Evolutionary conservation across 148 eudicot species (phyloP).

Genomic region (Diospyros kaki): DNA sequence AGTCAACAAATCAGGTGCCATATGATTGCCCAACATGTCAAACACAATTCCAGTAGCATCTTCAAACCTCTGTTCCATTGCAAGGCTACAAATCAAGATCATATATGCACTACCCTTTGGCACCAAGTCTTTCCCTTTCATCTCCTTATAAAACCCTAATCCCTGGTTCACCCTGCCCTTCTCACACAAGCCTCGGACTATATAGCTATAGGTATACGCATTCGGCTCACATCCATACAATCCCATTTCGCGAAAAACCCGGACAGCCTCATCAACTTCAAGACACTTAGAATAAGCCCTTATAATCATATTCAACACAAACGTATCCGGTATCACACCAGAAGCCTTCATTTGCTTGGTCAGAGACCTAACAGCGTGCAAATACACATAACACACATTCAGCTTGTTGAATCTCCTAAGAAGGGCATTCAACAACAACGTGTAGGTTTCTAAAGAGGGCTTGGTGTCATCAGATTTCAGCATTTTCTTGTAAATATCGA

Average conservation of each 20-base stretch:
- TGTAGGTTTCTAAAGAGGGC: slow-evolving; percentile 66
- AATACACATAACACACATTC: slow-evolving; percentile 66
- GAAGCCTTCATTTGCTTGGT: slow-evolving; percentile 74
- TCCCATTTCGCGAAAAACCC: slow-evolving; percentile 85
- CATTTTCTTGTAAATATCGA: slow-evolving; percentile 80
- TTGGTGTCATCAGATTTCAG: slow-evolving; percentile 35
- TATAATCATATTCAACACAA: slow-evolving; percentile 70
- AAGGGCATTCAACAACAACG: slow-evolving; percentile 47
- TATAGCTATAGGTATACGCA: slow-evolving; percentile 62
- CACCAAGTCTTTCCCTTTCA: slow-evolving; percentile 61
- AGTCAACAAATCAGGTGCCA: slow-evolving; percentile 75
- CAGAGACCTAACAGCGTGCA: slow-evolving; percentile 58
- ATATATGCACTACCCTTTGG: slow-evolving; percentile 54
- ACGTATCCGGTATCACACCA: slow-evolving; percentile 76
- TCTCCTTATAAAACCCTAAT: slow-evolving; percentile 56
- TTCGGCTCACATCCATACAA: slow-evolving; percentile 82
- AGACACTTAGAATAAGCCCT: slow-evolving; percentile 74
- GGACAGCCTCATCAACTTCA: slow-evolving; percentile 63
- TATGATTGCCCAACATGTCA: slow-evolving; percentile 59
- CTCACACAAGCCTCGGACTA: slow-evolving; percentile 80
- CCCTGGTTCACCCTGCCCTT: slow-evolving; percentile 67
- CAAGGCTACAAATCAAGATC: slow-evolving; percentile 82
- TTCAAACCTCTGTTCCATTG: slow-evolving; percentile 65
- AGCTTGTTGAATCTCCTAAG: slow-evolving; percentile 59
- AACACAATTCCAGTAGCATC: slow-evolving; percentile 51